Base-by-base conservation (phyloP, 352 stramenopile genomes). In the Discostella stelligera region DNA sequence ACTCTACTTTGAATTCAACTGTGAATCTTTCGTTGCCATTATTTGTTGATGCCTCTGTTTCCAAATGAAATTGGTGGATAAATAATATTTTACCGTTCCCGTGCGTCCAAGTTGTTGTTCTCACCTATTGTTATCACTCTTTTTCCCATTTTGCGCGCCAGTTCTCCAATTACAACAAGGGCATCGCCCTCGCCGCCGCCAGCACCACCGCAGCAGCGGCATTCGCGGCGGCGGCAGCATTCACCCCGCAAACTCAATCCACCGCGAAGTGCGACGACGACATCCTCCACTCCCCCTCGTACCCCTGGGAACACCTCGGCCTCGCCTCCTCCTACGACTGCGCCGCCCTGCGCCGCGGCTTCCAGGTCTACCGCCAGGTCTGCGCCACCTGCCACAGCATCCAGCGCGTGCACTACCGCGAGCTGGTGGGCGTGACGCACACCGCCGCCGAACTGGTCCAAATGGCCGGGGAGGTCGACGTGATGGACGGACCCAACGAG, bases 341-440 rank as follows among this genome's bases (percentile, higher is more conserved):
- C 66, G 83, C 74, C 0, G 80, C 87, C 39, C 78, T 99, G 73
- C 96, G 97, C 83, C 95, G 97, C 77, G 97, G 97, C 13, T 98
- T 98, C 92, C 97, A 99, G 87, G 97, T 99, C 49, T 99, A 99
- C 90, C 96, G 96, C 80, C 94, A 99, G 84, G 96, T 99, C 52
- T 99, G 97, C 89, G 92, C 96, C 41, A 97, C 96, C 54, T 99
- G 97, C 87, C 97, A 99, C 89, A 97, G 84, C 59, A 79, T 99
- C 50, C 92, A 99, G 67, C 94, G 95, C 59, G 97, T 99, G 77
- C 95, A 95, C 86, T 99, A 98, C 89, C 95, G 97, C 79, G 98
- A 98, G 87, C 85, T 99, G 8, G 94, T 99, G 10, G 97, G 96
- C 39, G 96, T 99, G 41, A 98, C 96, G 39, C 97, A 98, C 69